Percentiles rank a stretch among this genome's conserved stretches.
Conservation (phyloP, 2,329 filamentous ascomycete species). For the Hypocrella siamensis region DNA sequence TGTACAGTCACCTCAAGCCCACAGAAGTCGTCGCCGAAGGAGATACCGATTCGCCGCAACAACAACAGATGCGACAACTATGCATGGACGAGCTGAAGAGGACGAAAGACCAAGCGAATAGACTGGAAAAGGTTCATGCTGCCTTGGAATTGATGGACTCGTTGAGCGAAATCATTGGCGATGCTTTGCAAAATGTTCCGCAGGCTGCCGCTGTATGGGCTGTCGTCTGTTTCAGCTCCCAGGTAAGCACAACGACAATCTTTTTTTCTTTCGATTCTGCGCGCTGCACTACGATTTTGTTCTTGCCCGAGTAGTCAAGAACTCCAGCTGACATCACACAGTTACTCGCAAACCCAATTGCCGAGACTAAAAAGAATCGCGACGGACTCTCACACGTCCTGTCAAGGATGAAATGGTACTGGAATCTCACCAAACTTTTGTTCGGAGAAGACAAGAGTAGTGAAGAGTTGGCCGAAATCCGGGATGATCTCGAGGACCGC, state of each 20-base stretch:
- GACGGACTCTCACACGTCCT: slow-evolving; percentile 18
- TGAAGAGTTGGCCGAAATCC: slow-evolving; percentile 21
- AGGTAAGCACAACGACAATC: background rate
- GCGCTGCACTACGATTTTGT: background rate
- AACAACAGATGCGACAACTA: background rate
- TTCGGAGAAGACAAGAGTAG: background rate
- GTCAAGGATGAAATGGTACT: slow-evolving; percentile 11
- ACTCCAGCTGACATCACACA: slow-evolving; percentile 2
- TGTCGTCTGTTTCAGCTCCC: slow-evolving; percentile 16
- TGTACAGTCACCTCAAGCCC: background rate
- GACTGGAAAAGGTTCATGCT: background rate
- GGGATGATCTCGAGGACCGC: slow-evolving; percentile 8
- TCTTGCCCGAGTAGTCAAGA: background rate
- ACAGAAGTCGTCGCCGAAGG: background rate
- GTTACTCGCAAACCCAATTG: slow-evolving; percentile 15
- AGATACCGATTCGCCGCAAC: background rate
- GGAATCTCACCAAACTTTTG: background rate
- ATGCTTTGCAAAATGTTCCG: slow-evolving; percentile 6
- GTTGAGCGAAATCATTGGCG: background rate
- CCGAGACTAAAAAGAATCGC: slow-evolving; percentile 13
- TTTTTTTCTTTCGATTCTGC: background rate
- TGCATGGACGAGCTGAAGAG: background rate
- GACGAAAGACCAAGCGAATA: background rate
- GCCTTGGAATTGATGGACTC: background rate
- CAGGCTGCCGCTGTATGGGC: slow-evolving; percentile 21